phyloP scores from a whole-genome alignment of 73 alveolate genomes.

The Paramecium octaurelia region DNA sequence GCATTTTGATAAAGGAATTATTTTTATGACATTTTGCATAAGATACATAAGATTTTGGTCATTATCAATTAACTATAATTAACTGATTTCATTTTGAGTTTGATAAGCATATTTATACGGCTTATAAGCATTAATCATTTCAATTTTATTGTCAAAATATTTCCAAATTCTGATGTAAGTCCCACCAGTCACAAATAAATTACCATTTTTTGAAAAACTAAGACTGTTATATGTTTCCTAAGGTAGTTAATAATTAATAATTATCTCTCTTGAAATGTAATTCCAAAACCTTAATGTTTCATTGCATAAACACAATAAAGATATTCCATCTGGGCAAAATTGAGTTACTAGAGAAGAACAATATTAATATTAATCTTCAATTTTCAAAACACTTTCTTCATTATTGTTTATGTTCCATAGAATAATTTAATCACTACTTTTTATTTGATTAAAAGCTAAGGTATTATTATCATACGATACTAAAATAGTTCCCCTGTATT shows the following conservation, averaged over 20 bases:
- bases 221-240: neutral
- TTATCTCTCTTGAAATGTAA: neutral
- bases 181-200: neutral
- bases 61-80: neutral
- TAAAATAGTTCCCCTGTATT: neutral
- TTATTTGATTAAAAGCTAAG: neutral
- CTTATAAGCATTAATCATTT: neutral
- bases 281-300: neutral
- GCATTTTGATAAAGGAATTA: neutral
- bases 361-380: neutral
- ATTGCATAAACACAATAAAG: neutral
- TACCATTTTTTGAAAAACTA: neutral
- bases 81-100: neutral
- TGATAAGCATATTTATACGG: too few relatives aligned
- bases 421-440: neutral
- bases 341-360: neutral
- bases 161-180: neutral
- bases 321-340: neutral
- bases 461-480: neutral
- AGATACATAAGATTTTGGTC: neutral
- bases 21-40: neutral
- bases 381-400: neutral
- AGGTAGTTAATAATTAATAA: neutral
- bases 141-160: neutral
- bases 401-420: neutral